Evolutionary conservation across 129 eudicot species (phyloP).

Genomic region (Pulicaria dysenterica): DNA sequence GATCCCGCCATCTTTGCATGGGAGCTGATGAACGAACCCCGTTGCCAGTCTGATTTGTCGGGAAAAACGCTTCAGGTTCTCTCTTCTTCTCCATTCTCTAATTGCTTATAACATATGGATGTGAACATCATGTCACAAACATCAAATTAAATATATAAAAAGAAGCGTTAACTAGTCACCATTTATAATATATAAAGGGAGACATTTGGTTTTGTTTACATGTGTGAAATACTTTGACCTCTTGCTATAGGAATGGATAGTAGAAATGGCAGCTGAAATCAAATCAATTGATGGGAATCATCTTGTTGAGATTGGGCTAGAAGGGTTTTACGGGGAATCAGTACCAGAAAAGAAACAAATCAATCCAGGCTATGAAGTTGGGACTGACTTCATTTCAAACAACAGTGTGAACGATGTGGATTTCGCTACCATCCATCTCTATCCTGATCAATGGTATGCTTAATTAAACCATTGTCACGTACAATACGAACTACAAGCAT

Average conservation of each 20-base stretch:
- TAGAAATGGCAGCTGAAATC: conserved; percentile 49
- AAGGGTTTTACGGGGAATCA: conserved; percentile 49
- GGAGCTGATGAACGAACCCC: conserved; percentile 77
- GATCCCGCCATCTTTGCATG: conserved; percentile 63
- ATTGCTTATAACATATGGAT: conserved; percentile 1
- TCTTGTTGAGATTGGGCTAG: conserved; percentile 46
- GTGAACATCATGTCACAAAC: neutral
- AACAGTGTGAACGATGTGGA: conserved; percentile 30
- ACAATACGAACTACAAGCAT: no score
- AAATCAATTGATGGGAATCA: conserved; percentile 49
- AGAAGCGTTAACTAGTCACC: no score
- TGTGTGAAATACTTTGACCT: neutral
- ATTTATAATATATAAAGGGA: no score
- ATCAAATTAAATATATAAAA: neutral
- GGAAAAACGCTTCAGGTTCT: conserved; percentile 52
- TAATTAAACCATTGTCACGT: neutral
- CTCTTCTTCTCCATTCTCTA: neutral
- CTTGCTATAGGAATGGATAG: conserved; percentile 35
- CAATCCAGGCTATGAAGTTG: conserved; percentile 47
- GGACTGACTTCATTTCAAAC: conserved; percentile 49
- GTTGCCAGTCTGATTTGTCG: conserved; percentile 55
- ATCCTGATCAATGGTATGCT: conserved; percentile 48
- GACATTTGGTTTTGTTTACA: neutral
- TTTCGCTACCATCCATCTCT: conserved; percentile 52
- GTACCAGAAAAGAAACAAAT: conserved; percentile 35